Conservation (phyloP, 2,329 filamentous ascomycete genomes). For the Nothopassalora personata region DNA sequence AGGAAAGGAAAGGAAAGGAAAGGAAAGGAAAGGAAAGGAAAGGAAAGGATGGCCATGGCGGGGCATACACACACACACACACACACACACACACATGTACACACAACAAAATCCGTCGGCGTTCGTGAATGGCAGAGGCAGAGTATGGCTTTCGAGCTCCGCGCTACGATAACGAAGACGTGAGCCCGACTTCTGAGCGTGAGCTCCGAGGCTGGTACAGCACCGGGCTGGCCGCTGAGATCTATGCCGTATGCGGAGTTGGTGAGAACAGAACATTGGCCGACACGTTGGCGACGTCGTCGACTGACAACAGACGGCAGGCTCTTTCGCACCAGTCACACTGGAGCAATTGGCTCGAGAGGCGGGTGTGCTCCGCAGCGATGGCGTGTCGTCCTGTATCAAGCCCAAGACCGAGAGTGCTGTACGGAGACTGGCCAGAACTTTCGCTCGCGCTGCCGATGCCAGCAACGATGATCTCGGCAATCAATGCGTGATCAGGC, state of each 20-base stretch:
- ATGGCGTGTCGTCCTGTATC: constrained; percentile 64
- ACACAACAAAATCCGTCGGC: background rate
- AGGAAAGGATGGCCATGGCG: too few species aligned
- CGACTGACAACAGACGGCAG: constrained; percentile 42
- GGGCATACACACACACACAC: background rate
- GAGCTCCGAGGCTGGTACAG: constrained; percentile 29
- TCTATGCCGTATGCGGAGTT: constrained; percentile 83
- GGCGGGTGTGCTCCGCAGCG: constrained; percentile 74
- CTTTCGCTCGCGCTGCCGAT: constrained; percentile 11
- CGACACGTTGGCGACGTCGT: background rate
- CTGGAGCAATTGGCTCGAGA: constrained; percentile 86
- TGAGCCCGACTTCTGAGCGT: constrained; percentile 22
- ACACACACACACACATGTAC: background rate
- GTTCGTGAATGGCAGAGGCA: constrained; percentile 4
- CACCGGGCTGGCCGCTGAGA: constrained; percentile 70
- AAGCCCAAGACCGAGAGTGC: constrained; percentile 6
- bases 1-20: too few species aligned
- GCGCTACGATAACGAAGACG: constrained; percentile 25
- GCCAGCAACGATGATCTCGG: constrained; percentile 35
- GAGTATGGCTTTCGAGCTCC: constrained; percentile 13
- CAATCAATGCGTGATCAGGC: constrained; percentile 70
- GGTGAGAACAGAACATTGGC: constrained; percentile 51
- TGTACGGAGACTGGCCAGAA: constrained; percentile 5
- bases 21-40: too few species aligned
- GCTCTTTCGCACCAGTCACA: constrained; percentile 86